Evolutionary conservation across 495 filamentous ascomycete species (phyloP).

Genomic region (Annulohypoxylon maeteangense): DNA sequence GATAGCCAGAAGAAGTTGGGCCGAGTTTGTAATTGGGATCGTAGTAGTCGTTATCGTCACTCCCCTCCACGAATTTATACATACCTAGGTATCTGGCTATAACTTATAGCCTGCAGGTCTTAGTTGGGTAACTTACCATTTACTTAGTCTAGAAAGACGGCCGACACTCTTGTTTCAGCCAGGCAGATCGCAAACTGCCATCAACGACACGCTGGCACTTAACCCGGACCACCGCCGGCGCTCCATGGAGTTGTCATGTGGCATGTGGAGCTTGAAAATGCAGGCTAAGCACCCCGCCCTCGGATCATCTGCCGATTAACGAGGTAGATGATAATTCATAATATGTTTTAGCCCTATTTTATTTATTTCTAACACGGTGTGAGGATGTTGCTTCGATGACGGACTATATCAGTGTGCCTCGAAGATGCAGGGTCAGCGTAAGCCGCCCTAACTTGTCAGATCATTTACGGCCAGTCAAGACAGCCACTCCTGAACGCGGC

Average conservation of each 20-base stretch:
- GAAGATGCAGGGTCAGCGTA: constrained; percentile 36
- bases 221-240: constrained; percentile 37
- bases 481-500: constrained; percentile 39
- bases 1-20: constrained; percentile 28
- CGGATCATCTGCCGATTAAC: constrained; percentile 45
- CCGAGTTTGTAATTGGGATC: constrained; percentile 27
- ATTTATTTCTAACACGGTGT: constrained; percentile 16
- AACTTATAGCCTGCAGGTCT: constrained; percentile 29
- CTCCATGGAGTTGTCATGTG: constrained; percentile 38
- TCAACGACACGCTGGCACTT: constrained; percentile 41
- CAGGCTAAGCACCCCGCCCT: constrained; percentile 36
- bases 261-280: constrained; percentile 38
- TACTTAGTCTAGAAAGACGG: constrained; percentile 35
- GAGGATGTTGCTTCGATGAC: constrained; percentile 26
- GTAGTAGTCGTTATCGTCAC: constrained; percentile 41
- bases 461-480: constrained; percentile 44
- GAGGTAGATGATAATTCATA: constrained; percentile 29
- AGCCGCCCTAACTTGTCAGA: constrained; percentile 43
- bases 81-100: not conserved
- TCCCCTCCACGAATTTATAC: constrained; percentile 37
- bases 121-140: constrained; percentile 17
- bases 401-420: constrained; percentile 36
- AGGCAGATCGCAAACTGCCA: constrained; percentile 35
- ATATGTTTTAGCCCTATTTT: constrained; percentile 12
- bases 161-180: constrained; percentile 38